Evolutionary conservation across 2,329 filamentous ascomycete genomes (phyloP).

Genomic region (Tolypocladium tropicale): DNA sequence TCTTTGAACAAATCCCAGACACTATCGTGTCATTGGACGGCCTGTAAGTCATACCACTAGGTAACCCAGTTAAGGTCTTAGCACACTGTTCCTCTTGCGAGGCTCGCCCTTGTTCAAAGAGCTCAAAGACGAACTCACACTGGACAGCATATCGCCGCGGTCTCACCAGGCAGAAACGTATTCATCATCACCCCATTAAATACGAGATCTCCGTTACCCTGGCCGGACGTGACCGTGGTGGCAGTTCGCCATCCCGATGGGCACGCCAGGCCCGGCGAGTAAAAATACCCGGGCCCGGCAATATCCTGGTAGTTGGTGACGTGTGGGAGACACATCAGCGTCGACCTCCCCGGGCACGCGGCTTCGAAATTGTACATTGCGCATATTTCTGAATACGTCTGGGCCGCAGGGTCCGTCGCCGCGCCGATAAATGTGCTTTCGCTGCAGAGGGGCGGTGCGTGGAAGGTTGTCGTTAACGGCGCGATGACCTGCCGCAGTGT

Average conservation of each 20-base stretch:
- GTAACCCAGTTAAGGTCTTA: not conserved
- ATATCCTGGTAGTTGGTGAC: slow-evolving; percentile 1
- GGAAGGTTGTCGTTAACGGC: not conserved
- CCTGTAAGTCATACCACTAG: not conserved
- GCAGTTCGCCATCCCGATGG: not conserved
- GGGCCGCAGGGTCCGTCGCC: not conserved
- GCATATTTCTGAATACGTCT: not conserved
- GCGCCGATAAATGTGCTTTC: not conserved
- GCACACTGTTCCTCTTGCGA: not conserved
- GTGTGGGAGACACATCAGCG: not conserved
- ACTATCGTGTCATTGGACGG: not conserved
- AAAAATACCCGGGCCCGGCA: not conserved
- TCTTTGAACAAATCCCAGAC: not conserved
- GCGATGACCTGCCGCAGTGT: not conserved
- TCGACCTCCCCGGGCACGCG: not conserved
- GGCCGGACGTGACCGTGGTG: not conserved
- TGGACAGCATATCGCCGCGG: not conserved
- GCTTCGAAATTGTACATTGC: not conserved
- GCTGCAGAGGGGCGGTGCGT: not conserved
- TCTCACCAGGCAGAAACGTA: not conserved
- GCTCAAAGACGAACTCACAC: not conserved
- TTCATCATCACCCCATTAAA: not conserved
- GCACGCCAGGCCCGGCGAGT: not conserved
- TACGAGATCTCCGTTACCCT: not conserved
- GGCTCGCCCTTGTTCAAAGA: not conserved